A percentile compares a stretch with the other conserved stretches of the same genome.
These are phyloP conservation scores for Plasmodium gonderi DNA, from an alignment of 169 alveolate genomes.

Conservation along the genomic window DNA sequence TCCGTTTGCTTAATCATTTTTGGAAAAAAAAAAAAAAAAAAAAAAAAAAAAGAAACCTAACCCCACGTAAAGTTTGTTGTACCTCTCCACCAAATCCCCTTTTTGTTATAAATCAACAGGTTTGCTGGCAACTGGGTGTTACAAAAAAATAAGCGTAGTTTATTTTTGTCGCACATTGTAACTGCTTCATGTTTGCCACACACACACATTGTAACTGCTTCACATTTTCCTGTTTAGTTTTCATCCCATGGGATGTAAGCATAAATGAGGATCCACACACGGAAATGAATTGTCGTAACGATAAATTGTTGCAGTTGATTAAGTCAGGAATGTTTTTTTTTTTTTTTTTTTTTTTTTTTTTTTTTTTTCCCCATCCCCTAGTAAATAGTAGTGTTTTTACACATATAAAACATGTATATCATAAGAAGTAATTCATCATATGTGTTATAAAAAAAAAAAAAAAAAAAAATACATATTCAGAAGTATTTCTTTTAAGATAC, in stretches of 20 bases:
- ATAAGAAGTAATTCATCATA: not conserved
- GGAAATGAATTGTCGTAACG: not conserved
- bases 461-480: no score
- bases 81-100: no score
- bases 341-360: not conserved
- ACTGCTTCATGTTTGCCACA: no score
- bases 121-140: not conserved
- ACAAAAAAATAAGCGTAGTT: not conserved
- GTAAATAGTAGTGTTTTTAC: slow-evolving; percentile 1
- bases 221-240: not conserved
- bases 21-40: no score
- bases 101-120: not conserved
- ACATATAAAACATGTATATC: not conserved
- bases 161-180: not conserved
- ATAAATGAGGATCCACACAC: not conserved
- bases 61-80: no score
- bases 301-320: not conserved
- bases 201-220: no score
- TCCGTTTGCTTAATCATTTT: no score
- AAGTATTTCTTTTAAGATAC: no score
- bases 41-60: no score
- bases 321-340: not conserved
- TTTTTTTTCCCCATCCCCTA: not conserved
- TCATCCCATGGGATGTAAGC: not conserved
- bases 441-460: not conserved